Conservation (phyloP, 768 basidiomycete genomes). For the Neoboletus subvelutipes region DNA sequence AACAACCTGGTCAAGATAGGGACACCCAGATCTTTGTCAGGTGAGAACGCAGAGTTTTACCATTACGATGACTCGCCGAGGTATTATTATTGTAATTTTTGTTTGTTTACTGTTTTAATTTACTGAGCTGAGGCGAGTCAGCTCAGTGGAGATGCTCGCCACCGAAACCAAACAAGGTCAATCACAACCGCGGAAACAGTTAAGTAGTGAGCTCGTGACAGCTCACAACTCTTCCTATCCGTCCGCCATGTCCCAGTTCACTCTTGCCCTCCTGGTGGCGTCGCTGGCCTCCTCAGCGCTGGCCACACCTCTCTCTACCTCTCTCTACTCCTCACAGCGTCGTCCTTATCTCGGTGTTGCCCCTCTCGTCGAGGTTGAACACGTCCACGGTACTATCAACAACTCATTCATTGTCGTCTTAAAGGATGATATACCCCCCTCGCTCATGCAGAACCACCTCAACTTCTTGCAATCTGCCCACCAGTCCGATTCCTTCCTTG, state of each 20-base stretch:
- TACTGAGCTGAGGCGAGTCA: background rate
- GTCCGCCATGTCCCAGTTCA: conserved; percentile 36
- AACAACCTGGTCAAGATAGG: background rate
- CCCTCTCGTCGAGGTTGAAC: conserved; percentile 56
- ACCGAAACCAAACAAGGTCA: conserved; percentile 31
- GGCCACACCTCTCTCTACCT: conserved; percentile 48
- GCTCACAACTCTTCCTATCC: conserved; percentile 14
- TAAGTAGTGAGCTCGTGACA: conserved; percentile 23
- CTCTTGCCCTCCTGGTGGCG: conserved; percentile 38
- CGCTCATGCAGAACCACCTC: conserved; percentile 71
- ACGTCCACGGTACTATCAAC: conserved; percentile 72
- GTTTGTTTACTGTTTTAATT: too few relatives aligned
- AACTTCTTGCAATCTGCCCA: conserved; percentile 72
- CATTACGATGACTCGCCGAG: too few relatives aligned
- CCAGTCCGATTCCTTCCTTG: conserved; percentile 50
- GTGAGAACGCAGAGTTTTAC: too few relatives aligned
- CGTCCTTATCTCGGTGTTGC: conserved; percentile 54
- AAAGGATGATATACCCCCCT: conserved; percentile 61
- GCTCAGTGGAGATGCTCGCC: conserved; percentile 11
- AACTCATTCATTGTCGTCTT: conserved; percentile 96
- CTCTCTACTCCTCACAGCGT: conserved; percentile 31
- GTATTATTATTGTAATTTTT: too few relatives aligned
- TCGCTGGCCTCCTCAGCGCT: conserved; percentile 36
- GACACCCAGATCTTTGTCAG: background rate
- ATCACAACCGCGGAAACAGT: conserved; percentile 16